Conservation (phyloP, 768 basidiomycete genomes). For the Megacollybia marginata region DNA sequence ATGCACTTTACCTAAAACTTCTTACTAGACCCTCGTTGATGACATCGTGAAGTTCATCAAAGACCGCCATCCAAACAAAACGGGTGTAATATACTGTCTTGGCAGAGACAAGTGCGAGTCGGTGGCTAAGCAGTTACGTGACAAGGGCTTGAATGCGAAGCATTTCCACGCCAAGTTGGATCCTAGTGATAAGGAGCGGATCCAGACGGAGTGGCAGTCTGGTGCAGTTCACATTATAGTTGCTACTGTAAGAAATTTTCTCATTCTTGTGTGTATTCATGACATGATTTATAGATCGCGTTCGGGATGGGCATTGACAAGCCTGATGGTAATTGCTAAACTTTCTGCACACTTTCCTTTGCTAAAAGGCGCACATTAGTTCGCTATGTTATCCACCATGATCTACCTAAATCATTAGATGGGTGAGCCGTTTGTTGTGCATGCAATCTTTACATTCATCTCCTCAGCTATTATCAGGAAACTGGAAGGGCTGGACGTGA, state of each 20-base stretch:
- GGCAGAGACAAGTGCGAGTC: conserved; percentile 72
- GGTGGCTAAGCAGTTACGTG: conserved; percentile 60
- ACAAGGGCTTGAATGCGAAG: conserved; percentile 52
- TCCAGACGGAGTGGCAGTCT: conserved; percentile 68
- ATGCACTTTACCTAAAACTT: too few relatives aligned
- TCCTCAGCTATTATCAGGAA: conserved; percentile 80
- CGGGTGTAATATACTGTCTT: conserved; percentile 83
- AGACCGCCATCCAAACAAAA: conserved; percentile 43
- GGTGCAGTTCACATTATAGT: conserved; percentile 77
- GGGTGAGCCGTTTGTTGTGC: conserved; percentile 41
- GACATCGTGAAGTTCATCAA: conserved; percentile 70
- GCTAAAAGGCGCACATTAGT: conserved; percentile 35
- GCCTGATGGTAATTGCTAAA: conserved; percentile 45
- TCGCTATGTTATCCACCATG: conserved; percentile 86
- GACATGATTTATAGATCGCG: conserved; percentile 51
- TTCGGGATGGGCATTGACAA: conserved; percentile 99
- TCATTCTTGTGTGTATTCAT: conserved; percentile 2
- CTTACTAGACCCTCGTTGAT: conserved; percentile 28
- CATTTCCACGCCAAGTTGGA: conserved; percentile 86
- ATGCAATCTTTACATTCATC: conserved; percentile 4
- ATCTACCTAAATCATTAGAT: conserved; percentile 76
- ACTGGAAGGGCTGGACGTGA: conserved; percentile 96
- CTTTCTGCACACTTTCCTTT: background rate
- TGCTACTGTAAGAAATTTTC: conserved; percentile 61
- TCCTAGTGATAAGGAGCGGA: conserved; percentile 49